Base-by-base conservation (phyloP, 2,329 filamentous ascomycete genomes). In the Fusarium sp. region DNA sequence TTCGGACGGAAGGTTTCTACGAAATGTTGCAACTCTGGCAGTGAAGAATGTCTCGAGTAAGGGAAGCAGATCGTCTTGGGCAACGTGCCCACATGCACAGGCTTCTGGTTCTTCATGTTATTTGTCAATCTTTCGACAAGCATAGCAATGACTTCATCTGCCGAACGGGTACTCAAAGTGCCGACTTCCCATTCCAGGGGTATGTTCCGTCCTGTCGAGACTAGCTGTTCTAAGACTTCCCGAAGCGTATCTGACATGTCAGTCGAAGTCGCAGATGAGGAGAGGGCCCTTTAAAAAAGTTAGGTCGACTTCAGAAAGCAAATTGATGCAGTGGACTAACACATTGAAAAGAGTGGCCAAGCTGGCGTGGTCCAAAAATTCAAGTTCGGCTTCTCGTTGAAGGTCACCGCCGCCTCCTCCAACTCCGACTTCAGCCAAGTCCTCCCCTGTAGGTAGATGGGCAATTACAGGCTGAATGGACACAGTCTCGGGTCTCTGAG, bases 31-130 rank as follows among this genome's bases (percentile, higher is more conserved):
- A 97, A 85, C 76, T 97, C 95, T 0, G 83, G 81, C 63, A 96
- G 95, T 0, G 93, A 97, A 0, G 95, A 97, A 77, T 98, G 95
- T 1, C 95, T 87, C 1, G 95, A 95, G 75, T 94, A 97, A 0
- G 94, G 92, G 70, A 97, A 97, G 0, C 76, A 80, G 4, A 90
- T 86, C 0, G 74, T 74, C 13, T 72, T 80, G 0, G 84, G 80
- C 3, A 86, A 74, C 0, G 3, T 68, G 31, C 41, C 45, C 34
- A n/a, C 70, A 8, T 52, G 49, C 1, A 15, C 16, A 5, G 18
- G 34, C 8, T 33, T 41, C 9, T 45, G 33, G 2, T 16, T 50
- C 5, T 61, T 63, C 10, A 46, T 18, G 12, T 13, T 23, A 9
- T 54, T 57, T 4, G 20, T 33, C 20, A 71, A 8, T 28, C 57